Evolutionary conservation across 441 rosid genomes (phyloP), one percentile per base, ranked within the genome.

Genomic region (Bruguiera hainesii): DNA sequence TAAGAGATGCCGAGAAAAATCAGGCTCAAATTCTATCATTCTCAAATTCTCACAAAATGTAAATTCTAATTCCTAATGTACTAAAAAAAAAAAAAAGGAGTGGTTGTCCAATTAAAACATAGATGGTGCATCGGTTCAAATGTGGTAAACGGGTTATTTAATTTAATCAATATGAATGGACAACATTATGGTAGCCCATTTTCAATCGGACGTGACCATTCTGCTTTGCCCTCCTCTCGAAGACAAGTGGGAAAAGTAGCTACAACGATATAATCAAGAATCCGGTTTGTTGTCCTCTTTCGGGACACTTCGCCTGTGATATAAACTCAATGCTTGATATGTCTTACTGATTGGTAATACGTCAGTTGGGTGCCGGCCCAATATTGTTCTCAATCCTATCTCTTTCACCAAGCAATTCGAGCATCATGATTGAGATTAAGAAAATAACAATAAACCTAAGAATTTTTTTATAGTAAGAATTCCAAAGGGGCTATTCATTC

Each of bases 341-440:
- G 26, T 16, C 13, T 11, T 11, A 3, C 26, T 59, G 31, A 11
- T 9, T 23, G 52, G 51, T 60, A 69, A 64, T 35, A 56, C 42
- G 42, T 70, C 61, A 10, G 31, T 55, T 7, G 55, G 46, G 25
- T 19, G 51, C 48, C 35, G 33, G 3, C 37, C 57, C 49, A 9
- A 2, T 25, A 37, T 35, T 60, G 60, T 66, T 66, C 67, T 64
- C 61, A 56, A 18, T 25, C 59, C 48, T 3, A 7, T 42, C 18
- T 42, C 48, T 53, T 21, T 23, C 57, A 21, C 9, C 21, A 25
- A 53, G 10, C 15, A 21, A n/a, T 52, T 6, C 18, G 56, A 20
- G 21, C 25, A 52, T 25, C 25, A 52, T 9, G 46, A 37, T 10
- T 37, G 10, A 37, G 15, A 11, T 2, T 1, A 35, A 35, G 9